Conservation (phyloP, 2,329 filamentous ascomycete genomes). For the Didymella exigua region DNA sequence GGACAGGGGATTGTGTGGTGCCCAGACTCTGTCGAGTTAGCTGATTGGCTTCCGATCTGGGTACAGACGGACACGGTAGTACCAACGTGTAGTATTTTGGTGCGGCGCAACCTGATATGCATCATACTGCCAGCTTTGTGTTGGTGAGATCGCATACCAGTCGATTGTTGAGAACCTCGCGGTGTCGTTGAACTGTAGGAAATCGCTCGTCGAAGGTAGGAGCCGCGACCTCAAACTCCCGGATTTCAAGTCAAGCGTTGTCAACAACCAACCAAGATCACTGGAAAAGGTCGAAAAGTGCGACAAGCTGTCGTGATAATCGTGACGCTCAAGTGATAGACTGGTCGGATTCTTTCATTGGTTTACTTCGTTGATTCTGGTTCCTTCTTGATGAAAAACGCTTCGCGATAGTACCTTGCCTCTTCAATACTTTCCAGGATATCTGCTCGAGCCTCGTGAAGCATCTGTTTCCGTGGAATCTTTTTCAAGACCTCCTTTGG, state of each 20-base stretch:
- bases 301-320: too few relatives aligned
- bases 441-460: conserved; percentile 85
- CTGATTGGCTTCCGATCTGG: neutral
- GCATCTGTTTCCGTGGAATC: conserved; percentile 73
- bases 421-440: conserved; percentile 96
- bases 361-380: neutral
- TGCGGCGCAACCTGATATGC: neutral
- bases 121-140: neutral
- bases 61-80: neutral
- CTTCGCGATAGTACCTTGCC: conserved; percentile 78
- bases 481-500: conserved; percentile 62
- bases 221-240: too few relatives aligned
- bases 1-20: neutral
- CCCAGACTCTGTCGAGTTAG: neutral
- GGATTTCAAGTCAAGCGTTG: too few relatives aligned
- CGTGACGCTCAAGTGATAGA: neutral
- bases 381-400: conserved; percentile 61
- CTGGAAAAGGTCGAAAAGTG: neutral
- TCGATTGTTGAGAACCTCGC: neutral
- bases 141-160: neutral
- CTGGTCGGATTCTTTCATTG: neutral
- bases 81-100: neutral
- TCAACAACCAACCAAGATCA: too few relatives aligned
- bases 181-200: neutral
- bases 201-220: neutral